These are phyloP conservation scores for Alternaria atra DNA, from an alignment of 2,329 filamentous ascomycete species.

Conservation along the genomic window DNA sequence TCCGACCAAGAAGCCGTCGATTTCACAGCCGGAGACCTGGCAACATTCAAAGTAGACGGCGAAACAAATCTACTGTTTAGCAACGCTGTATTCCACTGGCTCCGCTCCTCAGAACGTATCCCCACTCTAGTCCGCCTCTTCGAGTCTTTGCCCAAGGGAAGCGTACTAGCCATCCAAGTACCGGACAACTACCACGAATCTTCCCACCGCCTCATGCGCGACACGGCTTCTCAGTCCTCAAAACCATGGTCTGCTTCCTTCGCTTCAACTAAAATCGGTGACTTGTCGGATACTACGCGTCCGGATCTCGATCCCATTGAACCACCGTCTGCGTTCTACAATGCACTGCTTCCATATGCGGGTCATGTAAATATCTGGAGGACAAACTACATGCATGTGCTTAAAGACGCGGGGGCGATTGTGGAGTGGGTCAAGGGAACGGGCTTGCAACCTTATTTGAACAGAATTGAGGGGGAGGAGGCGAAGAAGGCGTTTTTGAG, in stretches of 20 bases:
- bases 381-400: slow-evolving; percentile 62
- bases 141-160: slow-evolving; percentile 52
- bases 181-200: slow-evolving; percentile 62
- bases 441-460: slow-evolving; percentile 64
- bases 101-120: slow-evolving; percentile 56
- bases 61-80: slow-evolving; percentile 58
- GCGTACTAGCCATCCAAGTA: slow-evolving; percentile 64
- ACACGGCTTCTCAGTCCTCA: slow-evolving; percentile 42
- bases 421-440: slow-evolving; percentile 69
- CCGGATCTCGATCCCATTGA: slow-evolving; percentile 61
- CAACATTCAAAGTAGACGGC: slow-evolving; percentile 48
- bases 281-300: slow-evolving; percentile 10
- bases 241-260: slow-evolving; percentile 53
- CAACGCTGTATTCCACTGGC: slow-evolving; percentile 69
- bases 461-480: slow-evolving; percentile 55
- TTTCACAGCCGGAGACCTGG: slow-evolving; percentile 60
- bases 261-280: slow-evolving; percentile 25
- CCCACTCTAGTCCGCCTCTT: slow-evolving; percentile 58
- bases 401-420: slow-evolving; percentile 60
- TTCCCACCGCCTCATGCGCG: slow-evolving; percentile 62
- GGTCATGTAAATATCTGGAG: slow-evolving; percentile 63
- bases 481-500: slow-evolving; percentile 55
- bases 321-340: slow-evolving; percentile 58
- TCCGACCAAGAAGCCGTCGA: slow-evolving; percentile 47
- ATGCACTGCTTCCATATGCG: slow-evolving; percentile 55